A percentile compares a stretch with the other conserved stretches of the same genome.
These are phyloP conservation scores for Ustilago lituana DNA, from an alignment of 1,284 basidiomycete species.

Conservation along the genomic window DNA sequence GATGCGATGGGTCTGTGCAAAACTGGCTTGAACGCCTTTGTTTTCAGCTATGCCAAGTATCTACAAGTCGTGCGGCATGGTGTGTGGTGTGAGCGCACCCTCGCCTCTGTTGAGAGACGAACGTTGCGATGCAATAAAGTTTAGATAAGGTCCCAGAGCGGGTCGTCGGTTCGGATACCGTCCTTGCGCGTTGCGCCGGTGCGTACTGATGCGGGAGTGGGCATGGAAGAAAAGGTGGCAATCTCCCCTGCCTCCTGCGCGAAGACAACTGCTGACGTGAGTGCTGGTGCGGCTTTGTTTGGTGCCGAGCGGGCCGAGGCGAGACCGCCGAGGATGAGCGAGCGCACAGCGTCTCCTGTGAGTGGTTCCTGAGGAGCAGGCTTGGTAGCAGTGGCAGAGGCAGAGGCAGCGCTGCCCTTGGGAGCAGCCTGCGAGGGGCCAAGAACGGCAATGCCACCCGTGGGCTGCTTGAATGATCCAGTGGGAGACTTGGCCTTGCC, in stretches of 20 bases:
- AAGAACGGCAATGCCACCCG: slow-evolving; percentile 52
- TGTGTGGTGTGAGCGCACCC: slow-evolving; percentile 8
- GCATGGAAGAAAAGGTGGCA: no score
- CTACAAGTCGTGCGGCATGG: slow-evolving; percentile 5
- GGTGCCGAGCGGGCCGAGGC: slow-evolving; percentile 27
- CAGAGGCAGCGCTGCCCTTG: slow-evolving; percentile 29
- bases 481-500: slow-evolving; percentile 61
- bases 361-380: slow-evolving; percentile 32
- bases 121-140: slow-evolving; percentile 25
- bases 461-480: slow-evolving; percentile 54
- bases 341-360: slow-evolving; percentile 41
- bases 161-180: slow-evolving; percentile 45
- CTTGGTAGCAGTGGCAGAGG: slow-evolving; percentile 14
- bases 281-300: slow-evolving; percentile 13
- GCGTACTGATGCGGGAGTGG: no score
- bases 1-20: no score
- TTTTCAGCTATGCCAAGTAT: no score
- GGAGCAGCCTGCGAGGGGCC: slow-evolving; percentile 44
- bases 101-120: no score
- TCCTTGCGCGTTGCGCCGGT: slow-evolving; percentile 32
- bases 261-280: slow-evolving; percentile 9
- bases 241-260: slow-evolving; percentile 33
- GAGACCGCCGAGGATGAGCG: slow-evolving; percentile 53
- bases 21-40: no score
- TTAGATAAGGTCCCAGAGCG: slow-evolving; percentile 49